phyloP scores from a whole-genome alignment of 352 stramenopile species.

The Globisporangium mamillatum region DNA sequence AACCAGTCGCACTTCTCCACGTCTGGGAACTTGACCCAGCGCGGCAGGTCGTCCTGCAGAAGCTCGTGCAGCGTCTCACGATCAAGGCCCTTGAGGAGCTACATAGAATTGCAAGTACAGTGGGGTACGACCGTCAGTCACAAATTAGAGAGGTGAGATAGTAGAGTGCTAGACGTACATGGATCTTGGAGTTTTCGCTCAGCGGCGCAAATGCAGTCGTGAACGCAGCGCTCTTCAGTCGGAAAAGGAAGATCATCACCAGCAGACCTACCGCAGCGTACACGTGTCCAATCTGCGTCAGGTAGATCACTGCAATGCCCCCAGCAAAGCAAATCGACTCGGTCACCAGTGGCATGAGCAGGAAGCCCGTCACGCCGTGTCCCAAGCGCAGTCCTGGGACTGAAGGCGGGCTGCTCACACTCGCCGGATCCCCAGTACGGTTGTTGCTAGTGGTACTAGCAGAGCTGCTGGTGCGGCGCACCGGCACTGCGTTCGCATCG shows the following conservation, averaged over 20 bases:
- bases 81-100: conserved; percentile 36
- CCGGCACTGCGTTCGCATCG: background rate
- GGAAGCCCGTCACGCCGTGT: conserved; percentile 24
- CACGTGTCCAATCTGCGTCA: conserved; percentile 20
- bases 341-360: conserved; percentile 34
- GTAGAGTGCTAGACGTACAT: conserved; percentile 13
- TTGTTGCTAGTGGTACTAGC: background rate
- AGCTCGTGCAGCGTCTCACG: conserved; percentile 39
- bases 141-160: background rate
- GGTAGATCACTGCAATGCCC: conserved; percentile 23
- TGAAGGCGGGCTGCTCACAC: background rate
- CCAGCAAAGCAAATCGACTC: conserved; percentile 29
- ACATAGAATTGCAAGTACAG: background rate
- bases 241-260: conserved; percentile 32
- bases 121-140: background rate
- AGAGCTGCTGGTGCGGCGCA: background rate
- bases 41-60: conserved; percentile 38
- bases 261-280: conserved; percentile 26
- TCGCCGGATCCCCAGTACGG: background rate
- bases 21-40: conserved; percentile 47
- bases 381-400: conserved; percentile 25
- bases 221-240: conserved; percentile 34
- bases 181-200: conserved; percentile 33
- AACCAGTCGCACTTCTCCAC: conserved; percentile 51
- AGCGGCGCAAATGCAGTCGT: conserved; percentile 23